Percentiles rank a stretch among this genome's conserved stretches.
These are phyloP conservation scores for Pyrus pyrifolia DNA, from an alignment of 306 rosid species.

Conservation along the genomic window DNA sequence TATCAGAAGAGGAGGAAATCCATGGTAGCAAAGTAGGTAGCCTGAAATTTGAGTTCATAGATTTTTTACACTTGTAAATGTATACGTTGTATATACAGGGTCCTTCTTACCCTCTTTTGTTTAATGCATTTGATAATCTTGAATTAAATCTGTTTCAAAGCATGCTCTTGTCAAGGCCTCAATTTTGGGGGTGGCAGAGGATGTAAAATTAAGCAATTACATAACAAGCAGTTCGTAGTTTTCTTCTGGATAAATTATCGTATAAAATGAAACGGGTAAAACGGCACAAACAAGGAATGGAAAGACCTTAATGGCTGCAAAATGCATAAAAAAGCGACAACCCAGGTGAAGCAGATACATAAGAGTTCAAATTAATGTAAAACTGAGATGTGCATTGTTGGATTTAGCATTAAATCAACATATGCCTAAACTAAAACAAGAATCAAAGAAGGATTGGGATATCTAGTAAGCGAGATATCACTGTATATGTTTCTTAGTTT, in stretches of 20 bases:
- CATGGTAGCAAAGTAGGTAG: too few species aligned
- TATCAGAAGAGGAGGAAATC: too few species aligned
- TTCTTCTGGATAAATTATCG: not conserved
- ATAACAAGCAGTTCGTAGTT: not conserved
- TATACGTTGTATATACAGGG: not conserved
- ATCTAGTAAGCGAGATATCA: too few species aligned
- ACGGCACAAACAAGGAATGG: not conserved
- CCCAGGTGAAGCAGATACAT: not conserved
- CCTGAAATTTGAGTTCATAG: not conserved
- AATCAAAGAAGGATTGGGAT: too few species aligned
- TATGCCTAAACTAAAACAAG: too few species aligned
- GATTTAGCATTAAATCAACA: too few species aligned
- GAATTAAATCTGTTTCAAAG: not conserved
- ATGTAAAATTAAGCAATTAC: not conserved
- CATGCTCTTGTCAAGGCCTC: not conserved
- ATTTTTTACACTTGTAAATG: not conserved
- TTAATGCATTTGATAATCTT: not conserved
- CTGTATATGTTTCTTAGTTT: too few species aligned
- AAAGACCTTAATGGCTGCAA: not conserved
- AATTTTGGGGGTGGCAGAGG: too few species aligned
- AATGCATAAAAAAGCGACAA: not conserved
- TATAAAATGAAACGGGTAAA: not conserved
- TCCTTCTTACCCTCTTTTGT: not conserved
- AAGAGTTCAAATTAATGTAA: not conserved
- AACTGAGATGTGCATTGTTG: not conserved